Conservation (phyloP, 805 yeast species). For the Myxozyma melibiosi region DNA sequence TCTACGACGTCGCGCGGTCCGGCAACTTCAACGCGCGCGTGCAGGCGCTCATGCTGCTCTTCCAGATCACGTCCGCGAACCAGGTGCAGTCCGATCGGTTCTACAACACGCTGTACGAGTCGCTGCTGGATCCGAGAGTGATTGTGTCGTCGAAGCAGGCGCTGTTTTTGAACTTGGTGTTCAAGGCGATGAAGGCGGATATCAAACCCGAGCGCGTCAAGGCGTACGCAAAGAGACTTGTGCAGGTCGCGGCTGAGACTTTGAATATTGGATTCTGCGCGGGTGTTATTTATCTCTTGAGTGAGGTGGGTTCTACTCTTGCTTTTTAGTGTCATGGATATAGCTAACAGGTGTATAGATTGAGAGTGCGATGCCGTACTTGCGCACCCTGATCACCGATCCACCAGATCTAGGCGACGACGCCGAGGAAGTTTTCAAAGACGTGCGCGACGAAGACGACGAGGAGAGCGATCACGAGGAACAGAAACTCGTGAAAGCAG, state of each 20-base stretch:
- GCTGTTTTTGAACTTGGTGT: slow-evolving; percentile 81
- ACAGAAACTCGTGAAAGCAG: slow-evolving; percentile 13
- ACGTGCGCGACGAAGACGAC: slow-evolving; percentile 41
- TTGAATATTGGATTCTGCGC: slow-evolving; percentile 82
- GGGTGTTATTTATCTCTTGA: slow-evolving; percentile 75
- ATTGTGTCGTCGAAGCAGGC: slow-evolving; percentile 89
- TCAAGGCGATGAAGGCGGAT: slow-evolving; percentile 80
- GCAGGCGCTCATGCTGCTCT: slow-evolving; percentile 84
- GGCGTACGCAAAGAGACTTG: slow-evolving; percentile 88
- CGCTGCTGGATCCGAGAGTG: slow-evolving; percentile 80
- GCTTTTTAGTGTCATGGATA: not conserved
- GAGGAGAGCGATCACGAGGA: slow-evolving; percentile 23
- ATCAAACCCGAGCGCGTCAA: slow-evolving; percentile 60
- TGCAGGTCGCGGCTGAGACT: slow-evolving; percentile 86
- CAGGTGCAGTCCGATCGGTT: slow-evolving; percentile 53
- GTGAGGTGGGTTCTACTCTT: slow-evolving; percentile 47
- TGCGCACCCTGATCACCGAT: slow-evolving; percentile 62
- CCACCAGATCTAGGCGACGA: slow-evolving; percentile 54
- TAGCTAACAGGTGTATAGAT: slow-evolving; percentile 41
- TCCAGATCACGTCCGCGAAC: slow-evolving; percentile 72
- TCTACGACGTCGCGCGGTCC: slow-evolving; percentile 89
- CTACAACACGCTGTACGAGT: slow-evolving; percentile 86
- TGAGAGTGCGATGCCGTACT: slow-evolving; percentile 62
- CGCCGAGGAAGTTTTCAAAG: slow-evolving; percentile 45
- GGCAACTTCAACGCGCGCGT: slow-evolving; percentile 91